Percentiles rank a stretch among this genome's conserved stretches.
Conservation (phyloP, 768 basidiomycete species). For the Holtermanniella nyarrowii region DNA sequence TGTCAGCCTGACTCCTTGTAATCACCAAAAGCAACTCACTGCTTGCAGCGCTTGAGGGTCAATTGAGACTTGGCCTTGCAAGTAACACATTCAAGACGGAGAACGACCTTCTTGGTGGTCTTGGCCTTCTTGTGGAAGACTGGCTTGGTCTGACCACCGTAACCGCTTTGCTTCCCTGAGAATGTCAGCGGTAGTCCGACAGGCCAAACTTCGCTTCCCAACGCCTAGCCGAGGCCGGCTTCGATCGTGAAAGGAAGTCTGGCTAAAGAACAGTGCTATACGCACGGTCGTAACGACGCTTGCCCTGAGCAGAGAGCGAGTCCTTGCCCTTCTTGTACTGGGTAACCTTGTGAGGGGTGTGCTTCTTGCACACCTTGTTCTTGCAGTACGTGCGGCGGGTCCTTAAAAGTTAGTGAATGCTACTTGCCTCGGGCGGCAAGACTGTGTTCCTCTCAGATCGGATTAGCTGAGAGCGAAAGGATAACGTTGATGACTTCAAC, state of each 20-base stretch:
- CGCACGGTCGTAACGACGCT: conserved; percentile 99
- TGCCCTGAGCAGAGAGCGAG: conserved; percentile 94
- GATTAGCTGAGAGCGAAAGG: too few relatives aligned
- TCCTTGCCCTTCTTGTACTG: conserved; percentile 99
- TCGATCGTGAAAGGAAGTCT: too few relatives aligned
- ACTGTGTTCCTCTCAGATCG: conserved; percentile 7
- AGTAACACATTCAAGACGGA: conserved; percentile 91
- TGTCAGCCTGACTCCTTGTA: neutral
- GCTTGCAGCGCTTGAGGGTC: conserved; percentile 96
- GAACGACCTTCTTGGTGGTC: conserved; percentile 93
- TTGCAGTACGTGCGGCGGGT: conserved; percentile 72
- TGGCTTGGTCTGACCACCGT: conserved; percentile 99
- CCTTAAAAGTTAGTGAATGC: conserved; percentile 49
- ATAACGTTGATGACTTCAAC: too few relatives aligned
- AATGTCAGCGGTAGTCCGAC: conserved; percentile 1
- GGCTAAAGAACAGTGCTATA: conserved; percentile 47
- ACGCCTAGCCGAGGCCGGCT: too few relatives aligned
- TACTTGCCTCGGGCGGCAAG: too few relatives aligned
- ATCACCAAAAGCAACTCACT: conserved; percentile 51
- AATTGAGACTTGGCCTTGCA: conserved; percentile 99
- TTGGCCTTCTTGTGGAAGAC: conserved; percentile 99
- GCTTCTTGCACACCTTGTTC: conserved; percentile 19
- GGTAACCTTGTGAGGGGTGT: conserved; percentile 94
- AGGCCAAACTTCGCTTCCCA: neutral
- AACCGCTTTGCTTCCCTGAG: conserved; percentile 48